Percentiles rank a stretch among this genome's conserved stretches.
Conservation (phyloP, 768 basidiomycete species). For the Daedalea quercina region DNA sequence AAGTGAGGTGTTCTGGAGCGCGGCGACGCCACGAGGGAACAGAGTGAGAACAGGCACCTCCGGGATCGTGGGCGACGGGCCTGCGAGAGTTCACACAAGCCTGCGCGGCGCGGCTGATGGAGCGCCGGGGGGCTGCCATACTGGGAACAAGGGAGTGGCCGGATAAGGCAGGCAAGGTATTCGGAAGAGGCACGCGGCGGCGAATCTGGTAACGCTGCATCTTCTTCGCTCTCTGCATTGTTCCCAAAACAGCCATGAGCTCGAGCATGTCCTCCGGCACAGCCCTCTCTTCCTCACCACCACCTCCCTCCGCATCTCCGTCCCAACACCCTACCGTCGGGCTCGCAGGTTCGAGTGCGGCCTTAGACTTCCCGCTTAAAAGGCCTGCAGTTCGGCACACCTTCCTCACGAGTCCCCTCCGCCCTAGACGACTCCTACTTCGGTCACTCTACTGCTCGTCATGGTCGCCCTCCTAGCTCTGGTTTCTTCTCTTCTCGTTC, state of each 20-base stretch:
- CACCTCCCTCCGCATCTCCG: slow-evolving; percentile 9
- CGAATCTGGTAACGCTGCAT: slow-evolving; percentile 4
- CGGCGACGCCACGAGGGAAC: not conserved
- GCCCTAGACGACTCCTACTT: slow-evolving; percentile 8
- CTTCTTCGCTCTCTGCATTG: slow-evolving; percentile 10
- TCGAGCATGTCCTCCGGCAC: slow-evolving; percentile 6
- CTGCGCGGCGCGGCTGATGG: not conserved
- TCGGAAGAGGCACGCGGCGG: slow-evolving; percentile 7
- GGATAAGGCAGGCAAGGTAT: slow-evolving; percentile 11
- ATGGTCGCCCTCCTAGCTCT: slow-evolving; percentile 32
- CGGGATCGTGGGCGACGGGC: not conserved
- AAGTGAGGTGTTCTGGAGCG: not conserved
- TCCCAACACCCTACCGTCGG: slow-evolving; percentile 2
- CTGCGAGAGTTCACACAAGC: not conserved
- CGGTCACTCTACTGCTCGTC: slow-evolving; percentile 12
- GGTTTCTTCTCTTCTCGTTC: slow-evolving; percentile 25
- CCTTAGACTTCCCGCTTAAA: slow-evolving; percentile 9
- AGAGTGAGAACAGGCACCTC: not conserved
- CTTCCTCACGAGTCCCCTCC: slow-evolving; percentile 2
- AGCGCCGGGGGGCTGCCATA: slow-evolving; percentile 5
- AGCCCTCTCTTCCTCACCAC: slow-evolving; percentile 14
- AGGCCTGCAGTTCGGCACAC: not conserved
- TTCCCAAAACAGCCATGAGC: slow-evolving; percentile 14
- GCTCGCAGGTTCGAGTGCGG: slow-evolving; percentile 11
- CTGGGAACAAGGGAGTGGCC: slow-evolving; percentile 18